Base-by-base conservation (phyloP, 371 early-diverging fungal genomes). In the Umbelopsis sp. region DNA sequence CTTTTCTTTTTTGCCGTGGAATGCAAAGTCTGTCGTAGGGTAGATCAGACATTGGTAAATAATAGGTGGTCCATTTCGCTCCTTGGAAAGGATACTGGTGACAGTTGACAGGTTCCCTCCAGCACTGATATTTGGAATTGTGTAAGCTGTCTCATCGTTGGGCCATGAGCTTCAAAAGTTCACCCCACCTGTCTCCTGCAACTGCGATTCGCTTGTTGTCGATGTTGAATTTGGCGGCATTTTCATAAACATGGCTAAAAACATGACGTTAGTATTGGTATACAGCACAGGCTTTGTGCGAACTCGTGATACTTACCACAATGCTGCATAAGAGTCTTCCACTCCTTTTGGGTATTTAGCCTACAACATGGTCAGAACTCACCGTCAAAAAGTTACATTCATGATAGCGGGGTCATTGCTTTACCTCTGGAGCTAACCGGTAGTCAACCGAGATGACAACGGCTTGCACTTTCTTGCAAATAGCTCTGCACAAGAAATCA, bases 1-100 rank as follows among this genome's bases (percentile, higher is more conserved):
- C 37, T 65, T 32, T 53, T 73, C 75, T 4, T 68, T 77, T 45
- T 53, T 67, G 14, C 45, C 73, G 10, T 70, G 44, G 64, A 71
- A 74, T 29, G 72, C 45, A 8, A 38, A 48, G 48, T 71, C 72
- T 7, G 63, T 44, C 35, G 69, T 63, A 51, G 82, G 82, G 48
- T 81, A 81, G 20, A 72, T 64, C 11, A 81, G 65, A 18, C 77
- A 68, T 65, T 79, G 82, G 11, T 62, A 70, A 4, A 63, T 62
- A 29, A 81, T 76, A 3, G 65, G 67, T 20, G 41, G 35, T 14
- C 66, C 65, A 4, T 68, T 70, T 29, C 74, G 73, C 22, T 73
- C 63, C 24, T 80, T 78, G 25, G 74, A 74, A 4, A 51, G 20
- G 12, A 51, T 51, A 25, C 52, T 25, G 12, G 24, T 51, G 14